Evolutionary conservation across 2,329 filamentous ascomycete genomes (phyloP).

Genomic region (Bipolaris oryzae): DNA sequence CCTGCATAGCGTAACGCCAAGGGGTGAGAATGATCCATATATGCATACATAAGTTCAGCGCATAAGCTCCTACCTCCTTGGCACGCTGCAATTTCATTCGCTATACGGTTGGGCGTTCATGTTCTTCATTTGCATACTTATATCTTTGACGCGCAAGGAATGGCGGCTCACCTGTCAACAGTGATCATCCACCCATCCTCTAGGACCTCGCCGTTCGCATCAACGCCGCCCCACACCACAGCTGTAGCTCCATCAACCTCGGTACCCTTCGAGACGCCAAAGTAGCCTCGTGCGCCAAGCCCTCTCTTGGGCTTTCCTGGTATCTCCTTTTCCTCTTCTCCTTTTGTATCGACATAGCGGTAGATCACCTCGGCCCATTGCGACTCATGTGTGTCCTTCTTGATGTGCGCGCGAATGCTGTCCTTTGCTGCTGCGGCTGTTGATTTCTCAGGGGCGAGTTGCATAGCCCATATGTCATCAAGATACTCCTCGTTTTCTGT

Average conservation of each 20-base stretch:
- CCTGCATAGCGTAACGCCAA: background rate
- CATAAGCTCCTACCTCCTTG: background rate
- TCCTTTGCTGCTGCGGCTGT: constrained; percentile 60
- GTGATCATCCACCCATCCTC: constrained; percentile 54
- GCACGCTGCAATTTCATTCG: constrained; percentile 5
- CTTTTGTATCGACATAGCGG: constrained; percentile 52
- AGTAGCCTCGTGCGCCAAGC: constrained; percentile 50
- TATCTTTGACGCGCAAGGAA: background rate
- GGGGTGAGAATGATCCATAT: background rate
- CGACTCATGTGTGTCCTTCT: constrained; percentile 54
- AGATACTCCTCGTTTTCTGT: constrained; percentile 33
- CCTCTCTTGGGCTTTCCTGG: constrained; percentile 47
- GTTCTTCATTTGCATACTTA: background rate
- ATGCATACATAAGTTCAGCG: background rate
- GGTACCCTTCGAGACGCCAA: constrained; percentile 48
- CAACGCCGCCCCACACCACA: constrained; percentile 61
- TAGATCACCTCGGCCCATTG: constrained; percentile 60
- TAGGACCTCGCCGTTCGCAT: constrained; percentile 49
- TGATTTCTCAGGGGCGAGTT: constrained; percentile 55
- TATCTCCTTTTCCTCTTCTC: constrained; percentile 51
- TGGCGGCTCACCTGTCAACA: constrained; percentile 39
- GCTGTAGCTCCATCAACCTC: constrained; percentile 57
- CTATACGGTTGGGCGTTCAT: background rate
- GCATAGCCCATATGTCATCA: constrained; percentile 60
- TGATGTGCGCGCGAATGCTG: constrained; percentile 53